Evolutionary conservation across 805 yeast species (phyloP).

Genomic region (Sporopachydermia lactativora): DNA sequence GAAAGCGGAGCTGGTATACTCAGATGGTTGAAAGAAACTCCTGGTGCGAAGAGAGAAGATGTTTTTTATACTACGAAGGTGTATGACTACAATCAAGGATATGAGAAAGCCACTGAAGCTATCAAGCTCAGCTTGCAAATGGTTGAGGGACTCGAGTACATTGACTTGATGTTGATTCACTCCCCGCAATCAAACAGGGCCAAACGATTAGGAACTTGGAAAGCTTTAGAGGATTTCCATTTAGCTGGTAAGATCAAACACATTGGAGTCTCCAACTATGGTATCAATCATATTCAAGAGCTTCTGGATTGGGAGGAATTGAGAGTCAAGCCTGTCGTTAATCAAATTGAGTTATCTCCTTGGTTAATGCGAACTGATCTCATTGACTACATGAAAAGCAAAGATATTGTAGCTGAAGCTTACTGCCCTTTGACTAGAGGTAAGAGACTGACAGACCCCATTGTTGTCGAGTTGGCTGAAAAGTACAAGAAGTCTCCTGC

Average conservation of each 20-base stretch:
- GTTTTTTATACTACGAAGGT: constrained; percentile 27
- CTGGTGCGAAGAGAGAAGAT: constrained; percentile 31
- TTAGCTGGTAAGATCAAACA: constrained; percentile 42
- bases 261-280: constrained; percentile 69
- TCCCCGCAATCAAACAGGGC: constrained; percentile 38
- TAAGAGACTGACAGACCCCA: constrained; percentile 33
- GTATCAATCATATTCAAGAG: constrained; percentile 46
- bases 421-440: constrained; percentile 72
- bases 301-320: constrained; percentile 40
- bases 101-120: constrained; percentile 27
- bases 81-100: constrained; percentile 18
- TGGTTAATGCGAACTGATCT: constrained; percentile 62
- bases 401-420: constrained; percentile 54
- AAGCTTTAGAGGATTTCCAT: constrained; percentile 62
- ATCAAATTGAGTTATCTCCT: constrained; percentile 77
- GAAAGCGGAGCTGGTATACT: constrained; percentile 48
- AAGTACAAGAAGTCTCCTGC: constrained; percentile 37
- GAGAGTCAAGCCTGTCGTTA: constrained; percentile 49
- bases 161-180: constrained; percentile 31
- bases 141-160: constrained; percentile 15
- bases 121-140: constrained; percentile 25
- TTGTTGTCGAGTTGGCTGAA: constrained; percentile 35
- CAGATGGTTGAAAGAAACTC: constrained; percentile 33
- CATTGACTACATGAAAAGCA: constrained; percentile 40
- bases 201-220: constrained; percentile 47